A percentile compares a stretch with the other conserved stretches of the same genome.
phyloP scores from a whole-genome alignment of 176 grass and related monocot genomes.

The Carex myosuroides region DNA sequence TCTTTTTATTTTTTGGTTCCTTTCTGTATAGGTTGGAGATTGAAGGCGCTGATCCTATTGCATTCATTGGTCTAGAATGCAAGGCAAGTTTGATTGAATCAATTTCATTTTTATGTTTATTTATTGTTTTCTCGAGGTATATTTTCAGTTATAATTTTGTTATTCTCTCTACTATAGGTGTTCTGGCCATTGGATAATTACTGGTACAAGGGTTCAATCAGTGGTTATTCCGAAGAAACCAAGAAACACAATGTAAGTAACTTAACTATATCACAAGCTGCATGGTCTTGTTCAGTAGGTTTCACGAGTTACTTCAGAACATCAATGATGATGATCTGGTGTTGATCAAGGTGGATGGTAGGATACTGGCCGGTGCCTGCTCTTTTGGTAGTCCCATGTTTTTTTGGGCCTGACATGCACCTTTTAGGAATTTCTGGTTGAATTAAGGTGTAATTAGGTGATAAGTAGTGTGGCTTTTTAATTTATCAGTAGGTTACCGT shows the following conservation, averaged over 20 bases:
- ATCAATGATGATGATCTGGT: background rate
- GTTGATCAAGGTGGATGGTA: background rate
- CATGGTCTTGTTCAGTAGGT: background rate
- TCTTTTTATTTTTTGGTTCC: slow-evolving; percentile 8
- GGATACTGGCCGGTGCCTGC: background rate
- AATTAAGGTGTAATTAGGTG: background rate
- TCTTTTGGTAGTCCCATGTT: background rate
- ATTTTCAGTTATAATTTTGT: slow-evolving; percentile 9
- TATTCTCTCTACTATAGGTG: slow-evolving; percentile 34
- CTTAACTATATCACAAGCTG: background rate
- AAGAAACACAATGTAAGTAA: slow-evolving; percentile 73
- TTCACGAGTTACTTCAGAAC: background rate
- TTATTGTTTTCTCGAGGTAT: background rate
- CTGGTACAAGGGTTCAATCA: slow-evolving; percentile 86
- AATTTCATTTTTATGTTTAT: background rate
- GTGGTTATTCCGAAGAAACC: slow-evolving; percentile 37
- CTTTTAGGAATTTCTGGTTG: background rate
- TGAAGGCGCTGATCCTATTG: slow-evolving; percentile 39
- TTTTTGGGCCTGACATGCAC: too few relatives aligned
- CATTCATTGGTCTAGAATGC: slow-evolving; percentile 65
- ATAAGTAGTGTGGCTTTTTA: background rate
- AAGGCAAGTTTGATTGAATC: slow-evolving; percentile 40
- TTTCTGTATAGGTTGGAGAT: slow-evolving; percentile 55
- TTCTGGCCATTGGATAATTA: slow-evolving; percentile 94
- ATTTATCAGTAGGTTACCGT: background rate